These are phyloP conservation scores for Handroanthus guayacan DNA, from an alignment of 257 asterid genomes.

Conservation along the genomic window DNA sequence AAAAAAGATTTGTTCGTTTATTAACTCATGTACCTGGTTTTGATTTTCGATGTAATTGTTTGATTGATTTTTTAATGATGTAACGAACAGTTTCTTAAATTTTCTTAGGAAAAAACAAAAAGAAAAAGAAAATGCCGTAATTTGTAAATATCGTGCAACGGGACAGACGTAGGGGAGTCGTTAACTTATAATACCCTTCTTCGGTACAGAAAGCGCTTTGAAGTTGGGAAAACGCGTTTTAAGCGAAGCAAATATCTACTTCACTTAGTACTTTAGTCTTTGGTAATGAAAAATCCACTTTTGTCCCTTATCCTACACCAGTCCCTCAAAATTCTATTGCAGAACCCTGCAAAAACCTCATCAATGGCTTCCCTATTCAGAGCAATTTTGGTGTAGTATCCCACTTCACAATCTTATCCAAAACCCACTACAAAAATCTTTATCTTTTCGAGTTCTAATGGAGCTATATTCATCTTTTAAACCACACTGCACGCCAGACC, in stretches of 20 bases:
- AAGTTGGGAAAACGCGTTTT: neutral
- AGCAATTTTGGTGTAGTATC: slow-evolving; percentile 2
- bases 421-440: neutral
- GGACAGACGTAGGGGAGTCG: neutral
- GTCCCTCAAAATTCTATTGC: slow-evolving; percentile 10
- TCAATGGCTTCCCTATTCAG: slow-evolving; percentile 38
- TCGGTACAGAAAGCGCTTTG: slow-evolving; percentile 9
- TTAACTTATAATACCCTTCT: neutral
- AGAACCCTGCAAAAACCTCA: slow-evolving; percentile 66
- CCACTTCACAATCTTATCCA: slow-evolving; percentile 17
- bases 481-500: slow-evolving; percentile 57
- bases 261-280: neutral
- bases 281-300: slow-evolving; percentile 20
- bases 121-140: neutral
- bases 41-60: neutral
- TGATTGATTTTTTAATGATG: too few relatives aligned
- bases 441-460: slow-evolving; percentile 41
- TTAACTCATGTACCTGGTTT: too few relatives aligned
- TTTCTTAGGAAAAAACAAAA: too few relatives aligned
- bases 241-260: slow-evolving; percentile 19
- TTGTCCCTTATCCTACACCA: slow-evolving; percentile 48
- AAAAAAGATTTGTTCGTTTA: too few relatives aligned
- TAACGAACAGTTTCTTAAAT: too few relatives aligned
- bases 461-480: slow-evolving; percentile 72
- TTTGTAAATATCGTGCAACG: neutral